A percentile compares a stretch with the other conserved stretches of the same genome.
These are phyloP conservation scores for Cordyceps cicadae DNA, from an alignment of 2,329 filamentous ascomycete genomes.

Conservation along the genomic window DNA sequence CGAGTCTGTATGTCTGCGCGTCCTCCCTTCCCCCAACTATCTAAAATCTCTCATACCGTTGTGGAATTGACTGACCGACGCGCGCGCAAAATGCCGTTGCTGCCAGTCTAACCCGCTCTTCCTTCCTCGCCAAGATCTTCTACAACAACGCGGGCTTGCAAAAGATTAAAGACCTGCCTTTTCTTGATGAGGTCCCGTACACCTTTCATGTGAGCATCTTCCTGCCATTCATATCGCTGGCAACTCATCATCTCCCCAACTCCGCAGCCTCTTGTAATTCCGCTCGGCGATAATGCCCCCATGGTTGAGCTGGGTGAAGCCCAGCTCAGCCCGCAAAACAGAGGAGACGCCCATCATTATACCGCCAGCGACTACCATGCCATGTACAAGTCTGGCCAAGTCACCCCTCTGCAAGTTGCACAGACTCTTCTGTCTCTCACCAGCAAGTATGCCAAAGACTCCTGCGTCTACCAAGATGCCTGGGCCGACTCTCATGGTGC, in stretches of 20 bases:
- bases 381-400: constrained; percentile 59
- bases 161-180: constrained; percentile 36
- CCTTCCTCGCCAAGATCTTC: constrained; percentile 53
- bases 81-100: too few relatives aligned
- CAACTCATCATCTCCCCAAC: background rate
- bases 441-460: constrained; percentile 44
- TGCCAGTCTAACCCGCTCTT: constrained; percentile 51
- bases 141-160: constrained; percentile 61
- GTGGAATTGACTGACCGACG: background rate
- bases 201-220: constrained; percentile 38
- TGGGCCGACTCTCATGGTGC: constrained; percentile 59
- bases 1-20: constrained; percentile 3
- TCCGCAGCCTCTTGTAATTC: constrained; percentile 47
- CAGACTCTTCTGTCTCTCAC: constrained; percentile 66
- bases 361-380: constrained; percentile 70
- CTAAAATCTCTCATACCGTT: background rate
- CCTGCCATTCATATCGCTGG: background rate
- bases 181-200: constrained; percentile 35
- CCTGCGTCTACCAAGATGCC: constrained; percentile 58
- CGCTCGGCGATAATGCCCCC: constrained; percentile 31
- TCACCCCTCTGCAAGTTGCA: constrained; percentile 65
- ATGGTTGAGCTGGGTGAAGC: constrained; percentile 35
- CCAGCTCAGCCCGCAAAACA: constrained; percentile 32
- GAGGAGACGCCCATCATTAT: constrained; percentile 48
- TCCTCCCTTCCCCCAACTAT: background rate